phyloP scores from a whole-genome alignment of 2,329 filamentous ascomycete species.

The Metarhizium rileyi region DNA sequence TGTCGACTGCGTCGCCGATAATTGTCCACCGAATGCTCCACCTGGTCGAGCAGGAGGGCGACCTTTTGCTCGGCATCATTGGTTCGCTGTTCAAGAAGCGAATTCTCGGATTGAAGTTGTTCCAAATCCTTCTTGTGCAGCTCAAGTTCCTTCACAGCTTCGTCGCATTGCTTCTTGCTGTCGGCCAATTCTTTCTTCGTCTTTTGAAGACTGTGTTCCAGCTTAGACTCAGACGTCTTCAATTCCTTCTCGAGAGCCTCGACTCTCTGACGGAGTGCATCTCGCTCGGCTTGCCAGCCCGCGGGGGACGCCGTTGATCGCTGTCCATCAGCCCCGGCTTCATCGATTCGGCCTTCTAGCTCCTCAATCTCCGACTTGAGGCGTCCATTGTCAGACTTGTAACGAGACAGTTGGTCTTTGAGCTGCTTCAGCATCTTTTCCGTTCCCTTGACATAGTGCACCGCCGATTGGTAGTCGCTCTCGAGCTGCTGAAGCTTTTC shows the following conservation, averaged over 20 bases:
- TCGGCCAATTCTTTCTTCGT: slow-evolving; percentile 61
- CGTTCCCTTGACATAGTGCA: slow-evolving; percentile 96
- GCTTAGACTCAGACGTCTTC: slow-evolving; percentile 49
- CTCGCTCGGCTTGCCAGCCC: slow-evolving; percentile 69
- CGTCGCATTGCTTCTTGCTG: slow-evolving; percentile 59
- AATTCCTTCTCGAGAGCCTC: slow-evolving; percentile 60
- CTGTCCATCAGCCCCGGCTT: slow-evolving; percentile 18
- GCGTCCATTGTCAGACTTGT: slow-evolving; percentile 76
- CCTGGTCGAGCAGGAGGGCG: slow-evolving; percentile 83
- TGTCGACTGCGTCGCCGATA: slow-evolving; percentile 73
- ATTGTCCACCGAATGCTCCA: slow-evolving; percentile 86
- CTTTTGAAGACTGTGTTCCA: slow-evolving; percentile 61
- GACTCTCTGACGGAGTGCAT: slow-evolving; percentile 57
- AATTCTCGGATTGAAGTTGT: slow-evolving; percentile 74
- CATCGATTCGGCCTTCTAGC: slow-evolving; percentile 43
- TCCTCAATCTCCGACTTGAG: slow-evolving; percentile 74
- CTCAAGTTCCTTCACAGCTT: slow-evolving; percentile 49
- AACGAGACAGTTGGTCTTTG: slow-evolving; percentile 91
- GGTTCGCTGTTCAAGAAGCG: slow-evolving; percentile 70
- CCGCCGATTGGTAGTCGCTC: slow-evolving; percentile 94
- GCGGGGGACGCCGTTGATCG: slow-evolving; percentile 31
- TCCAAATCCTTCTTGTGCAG: slow-evolving; percentile 60
- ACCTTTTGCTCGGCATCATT: slow-evolving; percentile 89
- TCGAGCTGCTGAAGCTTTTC: slow-evolving; percentile 91
- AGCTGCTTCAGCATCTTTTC: slow-evolving; percentile 99